phyloP scores from a whole-genome alignment of 2,329 filamentous ascomycete genomes.

The Niveomyces coronatus region DNA sequence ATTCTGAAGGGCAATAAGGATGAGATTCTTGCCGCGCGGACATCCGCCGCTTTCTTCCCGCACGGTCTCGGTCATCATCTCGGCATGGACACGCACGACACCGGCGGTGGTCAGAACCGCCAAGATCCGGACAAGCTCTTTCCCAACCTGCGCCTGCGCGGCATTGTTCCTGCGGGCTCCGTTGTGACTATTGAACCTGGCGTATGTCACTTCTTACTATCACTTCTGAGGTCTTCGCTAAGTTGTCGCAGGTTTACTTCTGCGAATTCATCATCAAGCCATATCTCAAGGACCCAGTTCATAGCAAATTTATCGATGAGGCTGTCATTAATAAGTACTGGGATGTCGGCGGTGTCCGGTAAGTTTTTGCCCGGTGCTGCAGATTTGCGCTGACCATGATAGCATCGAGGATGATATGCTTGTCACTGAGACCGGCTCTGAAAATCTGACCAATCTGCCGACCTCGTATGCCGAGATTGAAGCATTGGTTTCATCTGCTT shows the following conservation, averaged over 20 bases:
- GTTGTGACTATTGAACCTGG: conserved; percentile 95
- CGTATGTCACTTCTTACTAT: conserved; percentile 34
- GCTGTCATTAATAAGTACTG: conserved; percentile 69
- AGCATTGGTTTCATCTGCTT: conserved; percentile 17
- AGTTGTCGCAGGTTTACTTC: conserved; percentile 64
- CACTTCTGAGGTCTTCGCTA: not conserved
- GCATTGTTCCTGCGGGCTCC: conserved; percentile 61
- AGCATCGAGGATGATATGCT: conserved; percentile 62
- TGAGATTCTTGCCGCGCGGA: conserved; percentile 66
- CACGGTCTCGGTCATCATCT: conserved; percentile 87
- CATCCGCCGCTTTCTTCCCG: conserved; percentile 85
- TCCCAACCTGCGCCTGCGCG: conserved; percentile 72
- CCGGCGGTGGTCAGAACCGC: conserved; percentile 67
- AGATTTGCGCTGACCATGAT: conserved; percentile 13
- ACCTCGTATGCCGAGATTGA: conserved; percentile 58
- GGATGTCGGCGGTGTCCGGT: conserved; percentile 67
- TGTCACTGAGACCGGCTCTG: conserved; percentile 56
- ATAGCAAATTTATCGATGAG: conserved; percentile 67
- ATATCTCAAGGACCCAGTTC: conserved; percentile 60
- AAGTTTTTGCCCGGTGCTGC: conserved; percentile 18
- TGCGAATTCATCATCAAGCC: conserved; percentile 81
- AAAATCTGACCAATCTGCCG: conserved; percentile 62
- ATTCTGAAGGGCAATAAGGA: conserved; percentile 58
- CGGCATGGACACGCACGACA: conserved; percentile 88
- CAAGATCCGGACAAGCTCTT: conserved; percentile 76